Evolutionary conservation across 2,329 filamentous ascomycete genomes (phyloP).

Genomic region (Fusarium stilboides): DNA sequence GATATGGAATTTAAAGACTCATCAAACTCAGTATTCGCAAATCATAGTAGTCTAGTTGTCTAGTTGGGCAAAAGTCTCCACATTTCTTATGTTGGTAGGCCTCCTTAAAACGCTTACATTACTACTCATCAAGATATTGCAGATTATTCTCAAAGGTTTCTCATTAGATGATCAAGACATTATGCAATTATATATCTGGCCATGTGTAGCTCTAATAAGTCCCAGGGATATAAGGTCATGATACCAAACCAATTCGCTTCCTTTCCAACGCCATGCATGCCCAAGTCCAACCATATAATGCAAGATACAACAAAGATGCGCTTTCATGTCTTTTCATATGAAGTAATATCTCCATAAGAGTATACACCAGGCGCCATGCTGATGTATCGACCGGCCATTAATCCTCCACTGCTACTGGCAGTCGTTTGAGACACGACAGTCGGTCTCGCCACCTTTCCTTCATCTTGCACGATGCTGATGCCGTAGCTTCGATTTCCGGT

Average conservation of each 20-base stretch:
- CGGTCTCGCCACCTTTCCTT: slow-evolving; percentile 42
- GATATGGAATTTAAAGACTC: slow-evolving; percentile 16
- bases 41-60: neutral
- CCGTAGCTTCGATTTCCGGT: slow-evolving; percentile 43
- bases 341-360: slow-evolving; percentile 46
- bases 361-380: slow-evolving; percentile 49
- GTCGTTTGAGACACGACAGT: slow-evolving; percentile 15
- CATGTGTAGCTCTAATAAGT: neutral
- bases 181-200: neutral
- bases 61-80: slow-evolving; percentile 17
- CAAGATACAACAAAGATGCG: neutral
- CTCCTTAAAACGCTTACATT: slow-evolving; percentile 5
- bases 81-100: slow-evolving; percentile 24
- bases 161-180: slow-evolving; percentile 4
- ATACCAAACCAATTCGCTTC: slow-evolving; percentile 27
- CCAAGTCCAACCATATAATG: slow-evolving; percentile 12
- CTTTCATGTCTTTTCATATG: slow-evolving; percentile 37
- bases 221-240: slow-evolving; percentile 1
- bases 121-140: neutral
- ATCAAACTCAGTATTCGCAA: slow-evolving; percentile 12
- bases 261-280: slow-evolving; percentile 37
- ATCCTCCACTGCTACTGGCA: slow-evolving; percentile 26
- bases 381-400: slow-evolving; percentile 41
- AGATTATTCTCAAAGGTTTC: neutral
- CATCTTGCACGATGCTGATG: slow-evolving; percentile 50